These are phyloP conservation scores for Jamesozyma spencerorum DNA, from an alignment of 805 yeast species.

Conservation along the genomic window DNA sequence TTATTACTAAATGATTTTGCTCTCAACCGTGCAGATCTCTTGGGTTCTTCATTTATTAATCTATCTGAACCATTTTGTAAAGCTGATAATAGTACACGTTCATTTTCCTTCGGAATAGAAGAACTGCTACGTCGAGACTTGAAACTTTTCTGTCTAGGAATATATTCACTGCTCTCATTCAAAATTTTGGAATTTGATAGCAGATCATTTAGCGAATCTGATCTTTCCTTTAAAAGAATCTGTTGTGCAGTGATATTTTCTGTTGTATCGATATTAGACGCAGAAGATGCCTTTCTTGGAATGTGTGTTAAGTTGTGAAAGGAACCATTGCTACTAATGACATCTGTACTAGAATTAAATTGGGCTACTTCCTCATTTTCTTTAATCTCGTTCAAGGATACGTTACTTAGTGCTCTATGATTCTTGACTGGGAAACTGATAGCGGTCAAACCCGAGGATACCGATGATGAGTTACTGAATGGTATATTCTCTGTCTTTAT, in stretches of 20 bases:
- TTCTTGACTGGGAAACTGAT: not conserved
- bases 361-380: slow-evolving; percentile 28
- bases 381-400: slow-evolving; percentile 28
- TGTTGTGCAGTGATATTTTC: slow-evolving; percentile 1
- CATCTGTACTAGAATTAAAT: slow-evolving; percentile 4
- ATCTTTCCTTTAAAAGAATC: slow-evolving; percentile 1
- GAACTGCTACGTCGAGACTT: not conserved
- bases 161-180: not conserved
- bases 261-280: slow-evolving; percentile 1
- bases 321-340: not conserved
- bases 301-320: slow-evolving; percentile 1
- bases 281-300: not conserved
- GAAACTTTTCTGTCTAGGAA: not conserved
- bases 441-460: slow-evolving; percentile 6
- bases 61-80: not conserved
- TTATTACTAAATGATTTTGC: slow-evolving; percentile 54
- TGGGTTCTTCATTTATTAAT: slow-evolving; percentile 15
- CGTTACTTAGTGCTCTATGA: slow-evolving; percentile 16
- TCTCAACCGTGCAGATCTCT: slow-evolving; percentile 31
- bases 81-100: not conserved
- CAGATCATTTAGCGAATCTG: slow-evolving; percentile 5
- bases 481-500: not conserved
- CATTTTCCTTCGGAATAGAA: too few relatives aligned
- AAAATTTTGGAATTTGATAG: slow-evolving; percentile 5
- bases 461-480: slow-evolving; percentile 4